Conservation (phyloP, 2,329 filamentous ascomycete genomes). For the Purpureocillium lavendulum region DNA sequence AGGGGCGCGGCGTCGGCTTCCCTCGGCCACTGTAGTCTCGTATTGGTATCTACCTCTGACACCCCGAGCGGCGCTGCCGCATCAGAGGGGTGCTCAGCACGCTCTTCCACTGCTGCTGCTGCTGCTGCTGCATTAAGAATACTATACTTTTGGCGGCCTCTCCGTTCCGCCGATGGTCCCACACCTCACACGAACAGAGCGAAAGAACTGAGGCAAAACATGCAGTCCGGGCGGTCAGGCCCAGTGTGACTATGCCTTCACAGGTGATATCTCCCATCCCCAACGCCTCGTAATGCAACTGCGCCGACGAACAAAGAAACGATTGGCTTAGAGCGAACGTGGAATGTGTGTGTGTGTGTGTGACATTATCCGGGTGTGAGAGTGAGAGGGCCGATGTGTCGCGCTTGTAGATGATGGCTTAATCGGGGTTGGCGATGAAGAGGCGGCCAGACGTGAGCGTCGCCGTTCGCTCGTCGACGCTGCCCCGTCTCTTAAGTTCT, state of each 20-base stretch:
- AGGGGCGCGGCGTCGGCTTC: no score
- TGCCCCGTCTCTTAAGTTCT: constrained; percentile 67
- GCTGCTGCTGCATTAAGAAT: not conserved
- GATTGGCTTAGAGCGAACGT: no score
- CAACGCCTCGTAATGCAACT: constrained; percentile 11
- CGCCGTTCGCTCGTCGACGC: constrained; percentile 74
- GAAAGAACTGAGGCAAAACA: constrained; percentile 1
- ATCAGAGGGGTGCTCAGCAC: constrained; percentile 13
- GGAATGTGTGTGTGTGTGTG: no score
- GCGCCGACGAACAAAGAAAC: not conserved
- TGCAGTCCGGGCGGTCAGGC: constrained; percentile 11
- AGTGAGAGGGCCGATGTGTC: not conserved
- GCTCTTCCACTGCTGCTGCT: constrained; percentile 7
- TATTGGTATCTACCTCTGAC: constrained; percentile 4
- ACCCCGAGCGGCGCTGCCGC: constrained; percentile 2
- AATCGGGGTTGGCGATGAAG: constrained; percentile 81
- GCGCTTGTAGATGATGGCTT: constrained; percentile 4
- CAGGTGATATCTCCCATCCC: constrained; percentile 10
- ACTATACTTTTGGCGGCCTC: not conserved
- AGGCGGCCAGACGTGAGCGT: constrained; percentile 66
- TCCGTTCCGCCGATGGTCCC: not conserved
- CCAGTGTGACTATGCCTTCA: constrained; percentile 13
- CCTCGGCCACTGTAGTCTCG: constrained; percentile 1
- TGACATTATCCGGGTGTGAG: no score
- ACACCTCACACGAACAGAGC: constrained; percentile 1